Evolutionary conservation across 768 basidiomycete species (phyloP).

Genomic region (Sporobolomyces phaffii): DNA sequence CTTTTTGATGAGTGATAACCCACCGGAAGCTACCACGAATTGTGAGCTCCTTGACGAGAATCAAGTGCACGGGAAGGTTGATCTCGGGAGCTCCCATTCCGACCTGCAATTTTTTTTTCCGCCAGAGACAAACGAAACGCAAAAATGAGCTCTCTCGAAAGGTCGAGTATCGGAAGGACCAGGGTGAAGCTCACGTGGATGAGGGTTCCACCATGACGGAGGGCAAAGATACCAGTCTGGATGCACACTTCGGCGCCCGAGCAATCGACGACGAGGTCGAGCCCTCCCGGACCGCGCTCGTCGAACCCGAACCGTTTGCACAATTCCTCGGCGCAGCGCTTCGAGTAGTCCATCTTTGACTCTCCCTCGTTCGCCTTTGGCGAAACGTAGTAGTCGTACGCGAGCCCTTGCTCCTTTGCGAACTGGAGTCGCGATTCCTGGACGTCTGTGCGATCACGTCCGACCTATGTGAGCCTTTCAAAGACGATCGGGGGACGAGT

Average conservation of each 20-base stretch:
- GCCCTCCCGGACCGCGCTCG: conserved; percentile 62
- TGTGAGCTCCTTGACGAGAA: conserved; percentile 62
- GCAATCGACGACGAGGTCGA: conserved; percentile 85
- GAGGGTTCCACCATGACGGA: conserved; percentile 63
- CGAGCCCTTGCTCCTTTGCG: conserved; percentile 68
- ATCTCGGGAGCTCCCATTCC: conserved; percentile 80
- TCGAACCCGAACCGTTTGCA: conserved; percentile 60
- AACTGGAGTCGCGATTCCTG: conserved; percentile 69
- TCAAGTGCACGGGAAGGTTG: conserved; percentile 57
- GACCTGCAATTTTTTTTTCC: no score
- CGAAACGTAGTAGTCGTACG: conserved; percentile 61
- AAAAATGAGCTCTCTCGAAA: not conserved
- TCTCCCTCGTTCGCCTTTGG: conserved; percentile 59
- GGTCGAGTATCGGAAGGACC: no score
- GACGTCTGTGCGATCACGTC: conserved; percentile 46
- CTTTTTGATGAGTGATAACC: conserved; percentile 51
- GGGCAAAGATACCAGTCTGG: conserved; percentile 72
- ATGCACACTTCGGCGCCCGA: conserved; percentile 89
- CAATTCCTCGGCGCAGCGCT: conserved; percentile 56
- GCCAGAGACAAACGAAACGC: no score
- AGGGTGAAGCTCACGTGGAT: conserved; percentile 26
- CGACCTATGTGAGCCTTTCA: no score
- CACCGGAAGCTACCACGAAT: conserved; percentile 92
- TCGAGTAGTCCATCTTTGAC: conserved; percentile 62
- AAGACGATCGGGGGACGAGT: no score